Evolutionary conservation across 129 eudicot genomes (phyloP), one percentile per base, ranked within the genome.

Genomic region (Saussurea involucrata): DNA sequence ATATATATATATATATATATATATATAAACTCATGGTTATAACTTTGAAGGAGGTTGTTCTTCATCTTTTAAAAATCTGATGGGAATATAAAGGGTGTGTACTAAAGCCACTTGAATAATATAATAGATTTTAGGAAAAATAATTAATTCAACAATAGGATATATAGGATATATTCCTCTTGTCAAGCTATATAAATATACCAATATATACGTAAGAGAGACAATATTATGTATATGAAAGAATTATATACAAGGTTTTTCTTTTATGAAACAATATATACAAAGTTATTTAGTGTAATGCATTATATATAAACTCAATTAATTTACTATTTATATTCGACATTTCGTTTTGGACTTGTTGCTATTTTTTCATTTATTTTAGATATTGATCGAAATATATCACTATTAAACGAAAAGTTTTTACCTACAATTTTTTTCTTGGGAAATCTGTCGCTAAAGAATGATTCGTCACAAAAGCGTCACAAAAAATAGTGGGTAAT

Each of bases 151-250:
- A 46, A 32, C 27, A 13, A n/a, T 24, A 5, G 22, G 55, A 11
- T n/a, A n/a, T n/a, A 53, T 53, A 18, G 63, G 76, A 78, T 69
- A 78, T 78, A 78, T 78, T 78, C 82, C 63, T 69, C 75, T 69
- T 24, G 32, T 27, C 75, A 77, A 46, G 80, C 66, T 76, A 66
- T 6, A 68, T 77, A 77, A 27, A 29, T 55, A 68, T 24, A 46
- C 69, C 24, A 57, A 36, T 69, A 34, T 53, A 53, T 40, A n/a
- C n/a, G n/a, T n/a, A n/a, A 29, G 8, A 63, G 24, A 44, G 24
- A 44, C 36, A 22, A 63, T 72, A 64, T 40, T 44, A 63, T 77
- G 67, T 72, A 64, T 71, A 61, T 44, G 29, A 8, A 24, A 78
- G 27, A 42, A 37, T 63, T 71, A 3, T 22, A 64, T 36, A 24